Evolutionary conservation across 2,329 filamentous ascomycete genomes (phyloP).

Genomic region (Rugonectria rugulosa): DNA sequence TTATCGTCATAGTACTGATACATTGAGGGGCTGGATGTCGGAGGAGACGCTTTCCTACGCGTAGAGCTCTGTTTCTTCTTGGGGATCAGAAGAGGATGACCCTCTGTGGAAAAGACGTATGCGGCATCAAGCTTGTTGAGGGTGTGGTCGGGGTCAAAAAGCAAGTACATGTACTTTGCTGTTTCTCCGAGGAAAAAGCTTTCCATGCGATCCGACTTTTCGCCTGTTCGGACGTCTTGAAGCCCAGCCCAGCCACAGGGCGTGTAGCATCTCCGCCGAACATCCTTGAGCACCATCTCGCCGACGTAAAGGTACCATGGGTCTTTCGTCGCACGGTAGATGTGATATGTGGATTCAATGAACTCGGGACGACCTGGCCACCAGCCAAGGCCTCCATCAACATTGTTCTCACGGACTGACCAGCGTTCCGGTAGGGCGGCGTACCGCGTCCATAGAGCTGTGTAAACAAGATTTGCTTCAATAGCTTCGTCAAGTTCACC

Average conservation of each 20-base stretch:
- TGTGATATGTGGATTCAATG: slow-evolving; percentile 93
- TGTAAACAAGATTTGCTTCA: slow-evolving; percentile 87
- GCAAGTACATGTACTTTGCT: slow-evolving; percentile 91
- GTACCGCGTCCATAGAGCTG: slow-evolving; percentile 93
- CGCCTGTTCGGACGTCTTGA: slow-evolving; percentile 81
- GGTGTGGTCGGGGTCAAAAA: slow-evolving; percentile 87
- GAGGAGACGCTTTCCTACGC: slow-evolving; percentile 6
- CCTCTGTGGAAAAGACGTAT: slow-evolving; percentile 95
- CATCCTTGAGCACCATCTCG: slow-evolving; percentile 92
- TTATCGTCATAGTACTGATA: slow-evolving; percentile 51
- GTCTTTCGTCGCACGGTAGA: slow-evolving; percentile 93
- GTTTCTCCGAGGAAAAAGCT: slow-evolving; percentile 98
- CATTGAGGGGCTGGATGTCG: slow-evolving; percentile 30
- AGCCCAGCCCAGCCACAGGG: slow-evolving; percentile 93
- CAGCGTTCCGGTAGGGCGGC: slow-evolving; percentile 93
- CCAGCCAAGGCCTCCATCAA: slow-evolving; percentile 89
- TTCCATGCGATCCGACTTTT: slow-evolving; percentile 95
- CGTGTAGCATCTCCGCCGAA: slow-evolving; percentile 87
- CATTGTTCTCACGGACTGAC: slow-evolving; percentile 83
- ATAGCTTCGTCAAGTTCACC: slow-evolving; percentile 92
- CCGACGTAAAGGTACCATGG: slow-evolving; percentile 96
- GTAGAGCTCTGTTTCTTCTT: slow-evolving; percentile 38
- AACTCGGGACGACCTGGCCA: slow-evolving; percentile 97
- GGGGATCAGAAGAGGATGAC: slow-evolving; percentile 89
- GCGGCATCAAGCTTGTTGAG: slow-evolving; percentile 86